Evolutionary conservation across 192 early-diverging fungal genomes (phyloP).

Genomic region (Dissophora ornata): DNA sequence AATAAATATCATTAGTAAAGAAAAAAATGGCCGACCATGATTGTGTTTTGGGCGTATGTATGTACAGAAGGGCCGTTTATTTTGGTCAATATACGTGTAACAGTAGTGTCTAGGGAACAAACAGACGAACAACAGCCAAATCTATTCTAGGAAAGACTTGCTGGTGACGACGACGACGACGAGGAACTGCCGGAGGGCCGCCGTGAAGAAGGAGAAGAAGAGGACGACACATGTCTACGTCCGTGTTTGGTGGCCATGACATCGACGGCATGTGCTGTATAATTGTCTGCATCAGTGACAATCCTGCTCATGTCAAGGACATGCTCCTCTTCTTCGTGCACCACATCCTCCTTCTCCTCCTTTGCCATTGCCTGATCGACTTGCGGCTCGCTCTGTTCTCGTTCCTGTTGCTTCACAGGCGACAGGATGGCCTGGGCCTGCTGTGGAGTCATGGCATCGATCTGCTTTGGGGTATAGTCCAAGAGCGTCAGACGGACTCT

Average conservation of each 20-base stretch:
- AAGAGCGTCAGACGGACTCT: conserved; percentile 34
- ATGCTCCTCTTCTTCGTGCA: not conserved
- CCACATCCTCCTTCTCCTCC: not conserved
- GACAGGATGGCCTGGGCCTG: conserved; percentile 20
- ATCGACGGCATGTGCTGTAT: too few relatives aligned
- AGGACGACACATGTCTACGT: too few relatives aligned
- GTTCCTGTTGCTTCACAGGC: not conserved
- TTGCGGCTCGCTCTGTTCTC: too few relatives aligned
- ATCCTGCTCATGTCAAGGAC: too few relatives aligned
- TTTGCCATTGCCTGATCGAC: too few relatives aligned
- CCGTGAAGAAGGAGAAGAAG: not conserved
- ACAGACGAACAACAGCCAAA: too few relatives aligned
- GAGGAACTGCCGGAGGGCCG: not conserved
- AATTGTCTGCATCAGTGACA: too few relatives aligned
- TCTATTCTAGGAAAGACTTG: not conserved
- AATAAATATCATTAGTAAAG: not conserved
- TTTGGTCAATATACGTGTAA: too few relatives aligned
- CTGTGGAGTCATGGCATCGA: conserved; percentile 29
- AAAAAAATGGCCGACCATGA: not conserved
- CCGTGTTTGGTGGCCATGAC: too few relatives aligned
- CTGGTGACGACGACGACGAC: not conserved
- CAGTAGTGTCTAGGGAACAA: too few relatives aligned
- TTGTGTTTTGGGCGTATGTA: too few relatives aligned
- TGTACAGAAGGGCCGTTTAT: too few relatives aligned
- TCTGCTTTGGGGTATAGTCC: conserved; percentile 42